A percentile compares a stretch with the other conserved stretches of the same genome.
phyloP scores from a whole-genome alignment of 2,329 filamentous ascomycete genomes.

The Beauveria bassiana region DNA sequence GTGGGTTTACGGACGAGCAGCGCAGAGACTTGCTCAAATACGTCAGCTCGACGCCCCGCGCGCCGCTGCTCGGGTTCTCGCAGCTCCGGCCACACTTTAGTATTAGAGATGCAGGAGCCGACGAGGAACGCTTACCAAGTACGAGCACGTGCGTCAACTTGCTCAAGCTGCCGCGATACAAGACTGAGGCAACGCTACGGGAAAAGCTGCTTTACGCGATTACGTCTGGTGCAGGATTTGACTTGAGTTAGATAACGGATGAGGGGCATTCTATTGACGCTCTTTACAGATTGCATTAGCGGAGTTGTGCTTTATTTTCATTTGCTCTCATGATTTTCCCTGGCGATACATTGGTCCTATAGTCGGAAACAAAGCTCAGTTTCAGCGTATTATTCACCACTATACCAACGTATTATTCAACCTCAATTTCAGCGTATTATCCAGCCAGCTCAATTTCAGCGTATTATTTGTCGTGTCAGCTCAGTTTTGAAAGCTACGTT shows the following conservation, averaged over 20 bases:
- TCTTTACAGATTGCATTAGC: neutral
- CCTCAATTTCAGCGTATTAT: neutral
- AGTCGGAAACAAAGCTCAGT: neutral
- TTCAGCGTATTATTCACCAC: neutral
- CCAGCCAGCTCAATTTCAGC: neutral
- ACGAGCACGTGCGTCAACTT: conserved; percentile 95
- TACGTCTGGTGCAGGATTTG: conserved; percentile 85
- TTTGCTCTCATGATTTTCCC: neutral
- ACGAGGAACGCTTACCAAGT: conserved; percentile 71
- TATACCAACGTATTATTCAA: neutral
- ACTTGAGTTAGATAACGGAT: conserved; percentile 52
- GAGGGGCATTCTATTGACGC: neutral
- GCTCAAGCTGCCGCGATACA: conserved; percentile 83
- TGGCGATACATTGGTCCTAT: neutral
- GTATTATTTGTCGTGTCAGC: neutral
- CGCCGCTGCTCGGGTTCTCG: conserved; percentile 80
- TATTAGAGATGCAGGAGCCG: conserved; percentile 64
- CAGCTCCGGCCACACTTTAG: conserved; percentile 80
- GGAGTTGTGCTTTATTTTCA: neutral
- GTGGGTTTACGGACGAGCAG: conserved; percentile 64
- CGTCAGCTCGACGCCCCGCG: conserved; percentile 86
- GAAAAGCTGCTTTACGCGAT: conserved; percentile 86
- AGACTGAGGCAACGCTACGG: conserved; percentile 53
- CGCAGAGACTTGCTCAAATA: conserved; percentile 86
- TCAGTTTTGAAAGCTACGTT: conserved; percentile 37